A percentile compares a stretch with the other conserved stretches of the same genome.
Evolutionary conservation across 805 yeast species (phyloP).

Genomic region (Metschnikowia drakensbergensis): DNA sequence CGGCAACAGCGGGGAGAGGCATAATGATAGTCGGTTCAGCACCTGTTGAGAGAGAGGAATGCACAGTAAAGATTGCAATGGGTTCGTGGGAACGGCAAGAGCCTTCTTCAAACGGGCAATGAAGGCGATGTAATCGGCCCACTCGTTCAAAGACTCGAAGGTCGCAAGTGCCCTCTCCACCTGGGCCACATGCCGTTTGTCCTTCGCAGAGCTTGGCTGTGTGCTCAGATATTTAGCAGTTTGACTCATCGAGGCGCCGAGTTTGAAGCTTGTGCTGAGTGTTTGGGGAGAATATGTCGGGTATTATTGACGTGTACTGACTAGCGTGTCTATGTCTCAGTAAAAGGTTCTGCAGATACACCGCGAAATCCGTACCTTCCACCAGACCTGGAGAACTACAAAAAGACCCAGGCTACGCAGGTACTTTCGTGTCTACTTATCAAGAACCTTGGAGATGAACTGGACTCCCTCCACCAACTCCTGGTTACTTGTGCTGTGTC

Average conservation of each 20-base stretch:
- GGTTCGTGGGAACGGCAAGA: slow-evolving; percentile 36
- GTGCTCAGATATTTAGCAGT: not conserved
- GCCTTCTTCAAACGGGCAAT: slow-evolving; percentile 76
- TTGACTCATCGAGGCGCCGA: not conserved
- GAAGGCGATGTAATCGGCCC: slow-evolving; percentile 98
- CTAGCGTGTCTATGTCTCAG: not conserved
- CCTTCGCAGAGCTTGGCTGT: slow-evolving; percentile 41
- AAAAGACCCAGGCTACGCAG: not conserved
- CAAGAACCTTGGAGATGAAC: slow-evolving; percentile 28
- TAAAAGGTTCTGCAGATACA: not conserved
- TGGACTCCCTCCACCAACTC: slow-evolving; percentile 55
- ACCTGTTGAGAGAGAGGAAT: slow-evolving; percentile 68
- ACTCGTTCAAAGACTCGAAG: slow-evolving; percentile 83
- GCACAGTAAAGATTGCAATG: slow-evolving; percentile 34
- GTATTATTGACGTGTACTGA: not conserved
- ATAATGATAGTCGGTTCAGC: slow-evolving; percentile 68
- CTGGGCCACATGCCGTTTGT: slow-evolving; percentile 61
- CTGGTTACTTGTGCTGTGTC: slow-evolving; percentile 62
- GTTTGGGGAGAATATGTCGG: not conserved
- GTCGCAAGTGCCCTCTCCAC: slow-evolving; percentile 68
- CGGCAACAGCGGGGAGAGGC: slow-evolving; percentile 78
- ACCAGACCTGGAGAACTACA: not conserved
- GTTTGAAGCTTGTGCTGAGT: not conserved
- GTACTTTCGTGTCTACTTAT: not conserved
- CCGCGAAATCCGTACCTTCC: slow-evolving; percentile 6